Conservation (phyloP, 257 asterid genomes). For the Scutellaria barbata region DNA sequence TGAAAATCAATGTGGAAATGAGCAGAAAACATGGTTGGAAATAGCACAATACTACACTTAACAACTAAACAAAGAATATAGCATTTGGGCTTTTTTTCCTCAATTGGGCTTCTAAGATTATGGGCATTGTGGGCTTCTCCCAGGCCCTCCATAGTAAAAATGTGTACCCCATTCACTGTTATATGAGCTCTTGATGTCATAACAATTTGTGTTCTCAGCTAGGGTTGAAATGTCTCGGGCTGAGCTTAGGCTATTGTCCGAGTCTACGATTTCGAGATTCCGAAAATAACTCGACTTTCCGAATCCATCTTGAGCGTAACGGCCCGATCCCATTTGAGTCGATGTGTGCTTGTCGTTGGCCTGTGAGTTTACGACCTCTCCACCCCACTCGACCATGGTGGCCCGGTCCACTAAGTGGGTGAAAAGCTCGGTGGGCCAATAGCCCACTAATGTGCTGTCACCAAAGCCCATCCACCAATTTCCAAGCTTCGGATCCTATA, state of each 20-base stretch:
- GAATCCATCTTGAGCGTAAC: slow-evolving; percentile 73
- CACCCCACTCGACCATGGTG: slow-evolving; percentile 97
- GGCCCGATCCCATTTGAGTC: slow-evolving; percentile 96
- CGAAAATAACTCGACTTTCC: slow-evolving; percentile 76
- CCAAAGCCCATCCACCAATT: slow-evolving; percentile 99
- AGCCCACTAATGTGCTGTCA: slow-evolving; percentile 77
- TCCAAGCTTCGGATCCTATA: slow-evolving; percentile 88
- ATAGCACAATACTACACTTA: slow-evolving; percentile 49
- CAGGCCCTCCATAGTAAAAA: slow-evolving; percentile 96
- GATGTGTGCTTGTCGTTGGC: slow-evolving; percentile 69
- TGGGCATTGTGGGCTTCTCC: slow-evolving; percentile 61
- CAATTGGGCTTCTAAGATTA: slow-evolving; percentile 23
- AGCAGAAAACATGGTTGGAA: slow-evolving; percentile 65
- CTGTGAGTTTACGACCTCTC: slow-evolving; percentile 79
- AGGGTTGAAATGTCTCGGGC: slow-evolving; percentile 64
- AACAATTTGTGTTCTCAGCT: slow-evolving; percentile 82
- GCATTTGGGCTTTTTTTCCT: slow-evolving; percentile 34
- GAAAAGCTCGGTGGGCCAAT: slow-evolving; percentile 92
- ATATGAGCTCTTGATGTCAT: slow-evolving; percentile 66
- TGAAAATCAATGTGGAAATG: slow-evolving; percentile 34
- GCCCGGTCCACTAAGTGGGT: slow-evolving; percentile 84
- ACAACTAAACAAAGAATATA: slow-evolving; percentile 37
- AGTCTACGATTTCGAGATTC: slow-evolving; percentile 80
- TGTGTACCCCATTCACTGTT: slow-evolving; percentile 84
- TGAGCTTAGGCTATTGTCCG: slow-evolving; percentile 72